Evolutionary conservation across 768 basidiomycete species (phyloP).

Genomic region (Hirschioporus abietinus): DNA sequence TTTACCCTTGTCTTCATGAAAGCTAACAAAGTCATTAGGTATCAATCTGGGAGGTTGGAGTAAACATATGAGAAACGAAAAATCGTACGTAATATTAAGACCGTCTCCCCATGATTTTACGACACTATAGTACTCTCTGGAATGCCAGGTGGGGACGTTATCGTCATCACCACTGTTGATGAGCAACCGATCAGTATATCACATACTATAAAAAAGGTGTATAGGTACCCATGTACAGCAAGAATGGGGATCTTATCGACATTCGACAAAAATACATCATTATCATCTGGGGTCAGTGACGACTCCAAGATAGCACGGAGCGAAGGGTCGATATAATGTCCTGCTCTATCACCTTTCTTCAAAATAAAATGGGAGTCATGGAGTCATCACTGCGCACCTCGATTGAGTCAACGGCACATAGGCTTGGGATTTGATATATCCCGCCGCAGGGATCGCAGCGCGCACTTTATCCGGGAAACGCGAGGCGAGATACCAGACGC

Average conservation of each 20-base stretch:
- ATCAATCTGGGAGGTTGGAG: conserved; percentile 6
- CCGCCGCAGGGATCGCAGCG: conserved; percentile 62
- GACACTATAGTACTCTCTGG: conserved; percentile 56
- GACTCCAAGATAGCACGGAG: conserved; percentile 68
- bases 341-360: conserved; percentile 35
- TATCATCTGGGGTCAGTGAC: conserved; percentile 78
- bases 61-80: conserved; percentile 4
- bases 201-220: conserved; percentile 4
- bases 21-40: conserved; percentile 28
- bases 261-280: conserved; percentile 82
- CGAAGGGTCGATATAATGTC: conserved; percentile 74
- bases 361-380: not conserved
- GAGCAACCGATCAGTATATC: conserved; percentile 1
- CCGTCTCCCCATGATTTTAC: conserved; percentile 52
- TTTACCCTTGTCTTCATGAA: conserved; percentile 54
- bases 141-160: conserved; percentile 87
- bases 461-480: conserved; percentile 73
- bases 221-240: conserved; percentile 72
- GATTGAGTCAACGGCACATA: conserved; percentile 74
- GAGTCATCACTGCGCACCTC: conserved; percentile 29
- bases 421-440: conserved; percentile 81
- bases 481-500: conserved; percentile 74
- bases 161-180: conserved; percentile 61
- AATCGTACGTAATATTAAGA: conserved; percentile 47
- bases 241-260: conserved; percentile 62